These are phyloP conservation scores for Venturia oleaginea DNA, from an alignment of 2,329 filamentous ascomycete genomes.

Conservation along the genomic window DNA sequence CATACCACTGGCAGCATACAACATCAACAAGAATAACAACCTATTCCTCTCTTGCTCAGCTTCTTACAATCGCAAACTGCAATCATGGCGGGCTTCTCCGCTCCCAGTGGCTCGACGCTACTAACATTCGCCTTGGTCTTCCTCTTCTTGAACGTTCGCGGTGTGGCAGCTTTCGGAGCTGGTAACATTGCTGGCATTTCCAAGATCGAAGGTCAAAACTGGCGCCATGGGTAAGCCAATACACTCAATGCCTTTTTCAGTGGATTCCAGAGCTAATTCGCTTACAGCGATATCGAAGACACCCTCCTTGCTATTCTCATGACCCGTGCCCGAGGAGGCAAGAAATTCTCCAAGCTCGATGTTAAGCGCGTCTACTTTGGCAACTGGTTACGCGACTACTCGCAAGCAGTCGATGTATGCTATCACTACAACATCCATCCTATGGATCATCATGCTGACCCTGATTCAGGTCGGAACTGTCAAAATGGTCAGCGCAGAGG, in stretches of 20 bases:
- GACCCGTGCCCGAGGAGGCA: conserved; percentile 51
- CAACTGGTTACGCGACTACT: conserved; percentile 42
- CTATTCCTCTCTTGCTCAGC: neutral
- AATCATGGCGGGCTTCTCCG: conserved; percentile 9
- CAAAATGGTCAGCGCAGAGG: conserved; percentile 82
- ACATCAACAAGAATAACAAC: neutral
- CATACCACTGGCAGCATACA: neutral
- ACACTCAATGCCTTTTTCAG: neutral
- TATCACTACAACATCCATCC: neutral
- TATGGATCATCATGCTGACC: conserved; percentile 9
- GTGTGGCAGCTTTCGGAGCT: conserved; percentile 68
- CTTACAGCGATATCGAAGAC: conserved; percentile 69
- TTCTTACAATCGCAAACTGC: neutral
- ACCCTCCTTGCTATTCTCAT: conserved; percentile 66
- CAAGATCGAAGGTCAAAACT: conserved; percentile 76
- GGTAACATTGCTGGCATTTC: conserved; percentile 79
- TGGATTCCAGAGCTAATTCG: neutral
- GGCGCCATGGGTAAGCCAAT: conserved; percentile 31
- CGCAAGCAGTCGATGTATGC: conserved; percentile 41
- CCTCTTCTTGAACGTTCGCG: conserved; percentile 6
- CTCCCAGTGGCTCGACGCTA: neutral
- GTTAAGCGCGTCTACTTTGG: conserved; percentile 88
- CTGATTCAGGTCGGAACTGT: conserved; percentile 57
- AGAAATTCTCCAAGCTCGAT: conserved; percentile 82
- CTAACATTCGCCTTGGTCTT: neutral